A percentile compares a stretch with the other conserved stretches of the same genome.
Conservation (phyloP, 164 flowering plant species). For the Piper longum region DNA sequence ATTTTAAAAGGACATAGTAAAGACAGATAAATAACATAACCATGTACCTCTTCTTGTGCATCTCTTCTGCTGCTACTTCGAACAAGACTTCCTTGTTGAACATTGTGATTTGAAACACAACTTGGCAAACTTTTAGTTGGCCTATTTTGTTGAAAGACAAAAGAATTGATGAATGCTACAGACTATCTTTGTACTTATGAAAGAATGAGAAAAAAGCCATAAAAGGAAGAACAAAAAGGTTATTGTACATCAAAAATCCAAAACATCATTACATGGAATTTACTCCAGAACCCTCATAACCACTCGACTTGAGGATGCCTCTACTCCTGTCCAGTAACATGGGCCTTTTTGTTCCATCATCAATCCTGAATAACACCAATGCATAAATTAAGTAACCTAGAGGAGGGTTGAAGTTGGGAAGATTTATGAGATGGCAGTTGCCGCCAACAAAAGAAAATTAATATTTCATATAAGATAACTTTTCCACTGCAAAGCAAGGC, state of each 20-base stretch:
- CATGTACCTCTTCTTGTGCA: not conserved
- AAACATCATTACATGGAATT: not conserved
- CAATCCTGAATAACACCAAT: not conserved
- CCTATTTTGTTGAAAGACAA: not conserved
- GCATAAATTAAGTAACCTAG: not conserved
- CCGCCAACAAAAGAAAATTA: not conserved
- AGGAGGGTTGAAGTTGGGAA: not conserved
- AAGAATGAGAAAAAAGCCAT: not conserved
- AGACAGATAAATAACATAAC: not conserved
- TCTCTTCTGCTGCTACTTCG: not conserved
- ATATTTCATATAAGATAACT: no score
- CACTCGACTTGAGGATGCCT: not conserved
- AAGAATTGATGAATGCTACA: no score
- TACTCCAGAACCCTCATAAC: not conserved
- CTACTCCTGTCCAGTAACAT: not conserved
- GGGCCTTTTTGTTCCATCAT: not conserved
- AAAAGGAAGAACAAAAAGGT: not conserved
- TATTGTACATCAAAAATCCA: no score
- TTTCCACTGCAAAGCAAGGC: no score
- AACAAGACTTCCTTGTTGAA: not conserved
- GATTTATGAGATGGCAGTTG: not conserved
- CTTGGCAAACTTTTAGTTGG: not conserved
- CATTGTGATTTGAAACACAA: not conserved
- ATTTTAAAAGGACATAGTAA: not conserved
- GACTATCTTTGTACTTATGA: not conserved